Evolutionary conservation across 73 alveolate genomes (phyloP).

Genomic region (Symbiodinium natans): DNA sequence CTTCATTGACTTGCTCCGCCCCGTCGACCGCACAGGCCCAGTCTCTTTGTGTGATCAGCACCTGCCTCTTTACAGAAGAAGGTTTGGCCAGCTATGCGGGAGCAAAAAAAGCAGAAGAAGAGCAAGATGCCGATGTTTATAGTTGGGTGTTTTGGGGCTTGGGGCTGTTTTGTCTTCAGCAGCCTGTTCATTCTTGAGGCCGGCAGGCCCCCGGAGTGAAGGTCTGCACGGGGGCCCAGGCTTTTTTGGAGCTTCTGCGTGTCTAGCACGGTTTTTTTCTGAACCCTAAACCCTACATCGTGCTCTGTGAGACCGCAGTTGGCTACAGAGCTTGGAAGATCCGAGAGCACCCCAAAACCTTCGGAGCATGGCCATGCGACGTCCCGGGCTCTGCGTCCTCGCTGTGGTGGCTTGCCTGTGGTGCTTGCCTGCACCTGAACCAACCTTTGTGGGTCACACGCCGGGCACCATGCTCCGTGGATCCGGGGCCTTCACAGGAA

Average conservation of each 20-base stretch:
- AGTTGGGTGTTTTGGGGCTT: too few species aligned
- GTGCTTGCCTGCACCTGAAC: neutral
- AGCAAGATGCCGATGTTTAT: too few species aligned
- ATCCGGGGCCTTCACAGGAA: neutral
- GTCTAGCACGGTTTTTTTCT: too few species aligned
- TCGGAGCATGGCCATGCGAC: constrained; percentile 19
- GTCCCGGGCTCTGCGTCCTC: constrained; percentile 48
- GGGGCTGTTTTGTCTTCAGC: neutral
- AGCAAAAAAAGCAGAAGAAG: too few species aligned
- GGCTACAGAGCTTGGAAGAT: too few species aligned
- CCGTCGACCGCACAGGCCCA: constrained; percentile 60
- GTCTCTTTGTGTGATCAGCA: neutral
- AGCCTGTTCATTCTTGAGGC: neutral
- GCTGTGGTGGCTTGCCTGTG: constrained; percentile 33
- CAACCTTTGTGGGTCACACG: neutral
- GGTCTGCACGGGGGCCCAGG: neutral
- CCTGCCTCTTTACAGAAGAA: too few species aligned
- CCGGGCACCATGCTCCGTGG: constrained; percentile 31
- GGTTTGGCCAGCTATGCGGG: too few species aligned
- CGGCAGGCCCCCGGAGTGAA: neutral
- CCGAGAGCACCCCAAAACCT: neutral
- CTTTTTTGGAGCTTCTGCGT: too few species aligned
- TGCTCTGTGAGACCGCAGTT: too few species aligned
- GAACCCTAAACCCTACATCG: too few species aligned
- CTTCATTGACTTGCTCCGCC: constrained; percentile 56